A percentile compares a stretch with the other conserved stretches of the same genome.
phyloP scores from a whole-genome alignment of 2,329 filamentous ascomycete species.

The Magnaporthiopsis incrustans region DNA sequence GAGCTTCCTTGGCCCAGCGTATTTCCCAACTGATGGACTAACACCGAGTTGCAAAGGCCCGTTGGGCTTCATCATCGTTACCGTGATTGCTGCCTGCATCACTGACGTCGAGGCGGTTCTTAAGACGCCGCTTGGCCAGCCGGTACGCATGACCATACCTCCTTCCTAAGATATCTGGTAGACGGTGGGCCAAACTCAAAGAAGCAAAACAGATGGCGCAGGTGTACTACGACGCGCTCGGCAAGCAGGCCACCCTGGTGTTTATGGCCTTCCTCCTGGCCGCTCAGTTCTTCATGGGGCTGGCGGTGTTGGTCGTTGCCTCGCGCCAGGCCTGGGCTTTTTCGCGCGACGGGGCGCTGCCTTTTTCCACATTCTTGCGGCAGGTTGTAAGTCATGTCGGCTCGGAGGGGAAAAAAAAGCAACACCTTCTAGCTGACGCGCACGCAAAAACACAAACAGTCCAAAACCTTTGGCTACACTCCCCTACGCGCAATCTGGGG shows the following conservation, averaged over 20 bases:
- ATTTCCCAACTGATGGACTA: background rate
- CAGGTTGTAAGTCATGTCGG: slow-evolving; percentile 29
- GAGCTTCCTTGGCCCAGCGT: background rate
- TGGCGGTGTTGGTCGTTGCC: slow-evolving; percentile 49
- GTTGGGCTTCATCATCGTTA: slow-evolving; percentile 48
- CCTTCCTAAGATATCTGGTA: no score
- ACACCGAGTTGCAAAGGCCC: slow-evolving; percentile 27
- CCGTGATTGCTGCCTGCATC: slow-evolving; percentile 51
- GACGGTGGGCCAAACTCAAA: background rate
- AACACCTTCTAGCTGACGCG: no score
- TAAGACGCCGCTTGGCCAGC: slow-evolving; percentile 45
- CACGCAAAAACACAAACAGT: slow-evolving; percentile 16
- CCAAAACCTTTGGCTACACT: slow-evolving; percentile 45
- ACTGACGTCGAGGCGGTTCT: slow-evolving; percentile 41
- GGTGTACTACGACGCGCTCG: slow-evolving; percentile 53
- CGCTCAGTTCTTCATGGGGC: slow-evolving; percentile 54
- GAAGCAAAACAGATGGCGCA: slow-evolving; percentile 25
- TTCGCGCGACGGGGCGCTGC: slow-evolving; percentile 52
- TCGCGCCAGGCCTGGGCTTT: slow-evolving; percentile 57
- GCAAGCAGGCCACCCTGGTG: slow-evolving; percentile 49
- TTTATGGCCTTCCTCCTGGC: slow-evolving; percentile 52
- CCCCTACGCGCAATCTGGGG: slow-evolving; percentile 49
- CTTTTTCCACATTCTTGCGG: slow-evolving; percentile 50
- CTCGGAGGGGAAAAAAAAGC: background rate
- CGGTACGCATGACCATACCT: slow-evolving; percentile 33